A percentile compares a stretch with the other conserved stretches of the same genome.
Evolutionary conservation across 2,329 filamentous ascomycete species (phyloP).

Genomic region (Fusarium incarnatum): DNA sequence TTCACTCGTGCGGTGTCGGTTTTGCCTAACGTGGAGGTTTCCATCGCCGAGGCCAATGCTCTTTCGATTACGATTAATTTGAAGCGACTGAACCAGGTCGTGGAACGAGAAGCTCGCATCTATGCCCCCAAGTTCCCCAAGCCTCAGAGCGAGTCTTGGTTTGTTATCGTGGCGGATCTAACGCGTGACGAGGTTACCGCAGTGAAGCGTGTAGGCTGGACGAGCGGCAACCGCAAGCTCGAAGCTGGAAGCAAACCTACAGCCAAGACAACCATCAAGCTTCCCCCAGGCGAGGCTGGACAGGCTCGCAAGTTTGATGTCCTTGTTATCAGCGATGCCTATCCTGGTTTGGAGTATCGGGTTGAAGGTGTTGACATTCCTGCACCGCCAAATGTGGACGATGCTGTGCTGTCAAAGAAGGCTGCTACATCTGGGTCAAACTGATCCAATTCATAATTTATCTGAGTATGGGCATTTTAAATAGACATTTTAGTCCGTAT

Average conservation of each 20-base stretch:
- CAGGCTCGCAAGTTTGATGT: constrained; percentile 76
- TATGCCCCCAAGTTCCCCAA: constrained; percentile 94
- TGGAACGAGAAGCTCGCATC: constrained; percentile 76
- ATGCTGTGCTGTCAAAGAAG: constrained; percentile 59
- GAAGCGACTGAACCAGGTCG: constrained; percentile 73
- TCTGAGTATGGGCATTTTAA: not conserved
- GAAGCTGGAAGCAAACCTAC: constrained; percentile 60
- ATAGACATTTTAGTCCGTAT: not conserved
- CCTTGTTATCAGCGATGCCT: constrained; percentile 85
- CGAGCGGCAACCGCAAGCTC: constrained; percentile 47
- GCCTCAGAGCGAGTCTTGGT: constrained; percentile 93
- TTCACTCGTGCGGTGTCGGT: constrained; percentile 70
- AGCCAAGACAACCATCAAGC: constrained; percentile 68
- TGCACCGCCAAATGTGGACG: constrained; percentile 60
- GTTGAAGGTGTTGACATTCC: constrained; percentile 65
- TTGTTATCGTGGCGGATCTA: constrained; percentile 79
- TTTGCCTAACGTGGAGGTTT: constrained; percentile 76
- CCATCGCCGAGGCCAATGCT: constrained; percentile 70
- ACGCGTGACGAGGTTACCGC: constrained; percentile 81
- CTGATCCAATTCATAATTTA: not conserved
- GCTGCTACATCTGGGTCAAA: constrained; percentile 31
- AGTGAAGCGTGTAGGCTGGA: constrained; percentile 87
- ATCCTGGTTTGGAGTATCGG: constrained; percentile 76
- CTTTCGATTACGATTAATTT: constrained; percentile 72
- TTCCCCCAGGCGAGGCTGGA: constrained; percentile 62